Conservation (phyloP, 352 stramenopile species). For the Phytopythium sindhum region DNA sequence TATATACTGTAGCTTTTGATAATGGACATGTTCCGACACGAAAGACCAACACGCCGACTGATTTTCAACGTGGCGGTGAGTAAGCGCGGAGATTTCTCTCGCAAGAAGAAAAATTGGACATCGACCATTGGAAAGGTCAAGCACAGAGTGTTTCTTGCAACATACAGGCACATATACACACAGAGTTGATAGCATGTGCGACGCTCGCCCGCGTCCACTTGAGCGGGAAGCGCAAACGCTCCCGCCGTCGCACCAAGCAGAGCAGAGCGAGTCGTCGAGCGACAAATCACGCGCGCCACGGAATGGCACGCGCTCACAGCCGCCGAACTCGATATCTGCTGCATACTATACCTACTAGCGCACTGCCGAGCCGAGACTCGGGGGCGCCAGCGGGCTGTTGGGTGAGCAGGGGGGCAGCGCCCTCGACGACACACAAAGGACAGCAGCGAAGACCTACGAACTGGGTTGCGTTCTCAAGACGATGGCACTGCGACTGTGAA, state of each 20-base stretch:
- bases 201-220: constrained; percentile 20
- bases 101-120: constrained; percentile 87
- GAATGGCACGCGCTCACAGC: neutral
- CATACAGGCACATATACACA: constrained; percentile 9
- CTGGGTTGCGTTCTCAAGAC: neutral
- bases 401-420: constrained; percentile 37
- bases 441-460: neutral
- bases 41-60: constrained; percentile 74
- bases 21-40: constrained; percentile 51
- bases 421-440: constrained; percentile 6
- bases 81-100: constrained; percentile 57
- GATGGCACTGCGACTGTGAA: neutral
- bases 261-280: constrained; percentile 5
- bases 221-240: constrained; percentile 1
- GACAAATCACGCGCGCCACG: neutral
- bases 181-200: constrained; percentile 25
- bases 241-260: constrained; percentile 19
- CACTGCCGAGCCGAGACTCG: constrained; percentile 20
- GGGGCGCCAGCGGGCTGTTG: constrained; percentile 60
- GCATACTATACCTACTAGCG: constrained; percentile 78
- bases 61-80: constrained; percentile 59
- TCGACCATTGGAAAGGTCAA: constrained; percentile 71
- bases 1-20: neutral
- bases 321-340: constrained; percentile 43
- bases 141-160: constrained; percentile 88